Conservation (phyloP, 2,329 filamentous ascomycete species). For the Endoconidiophora laricicola region DNA sequence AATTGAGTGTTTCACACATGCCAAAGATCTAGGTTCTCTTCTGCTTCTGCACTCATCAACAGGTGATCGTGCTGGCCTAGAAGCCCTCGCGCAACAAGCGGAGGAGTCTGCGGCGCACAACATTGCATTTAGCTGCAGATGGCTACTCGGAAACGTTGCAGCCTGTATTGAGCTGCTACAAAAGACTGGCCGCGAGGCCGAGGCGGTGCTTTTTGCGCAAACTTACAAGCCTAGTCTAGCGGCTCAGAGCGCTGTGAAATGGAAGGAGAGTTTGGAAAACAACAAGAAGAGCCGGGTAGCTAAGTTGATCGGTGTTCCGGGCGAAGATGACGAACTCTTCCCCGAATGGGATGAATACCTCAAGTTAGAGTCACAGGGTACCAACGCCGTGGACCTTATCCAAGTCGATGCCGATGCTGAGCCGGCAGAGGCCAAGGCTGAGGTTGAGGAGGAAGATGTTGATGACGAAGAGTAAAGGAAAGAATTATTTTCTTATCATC, state of each 20-base stretch:
- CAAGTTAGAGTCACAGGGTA: conserved; percentile 57
- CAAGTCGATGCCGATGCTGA: conserved; percentile 33
- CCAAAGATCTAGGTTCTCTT: conserved; percentile 78
- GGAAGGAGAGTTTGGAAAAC: conserved; percentile 75
- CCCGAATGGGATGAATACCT: conserved; percentile 93
- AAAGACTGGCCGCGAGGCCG: conserved; percentile 62
- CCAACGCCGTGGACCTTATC: conserved; percentile 17
- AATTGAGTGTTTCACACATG: conserved; percentile 81
- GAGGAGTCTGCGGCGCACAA: conserved; percentile 69
- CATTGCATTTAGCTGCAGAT: conserved; percentile 77
- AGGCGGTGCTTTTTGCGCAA: conserved; percentile 82
- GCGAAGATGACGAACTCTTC: conserved; percentile 74
- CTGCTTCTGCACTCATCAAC: conserved; percentile 80
- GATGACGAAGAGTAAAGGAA: conserved; percentile 2
- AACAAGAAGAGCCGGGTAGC: conserved; percentile 71
- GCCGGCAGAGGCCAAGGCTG: conserved; percentile 16
- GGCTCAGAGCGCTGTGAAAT: conserved; percentile 48
- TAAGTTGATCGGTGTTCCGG: conserved; percentile 67
- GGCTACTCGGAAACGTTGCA: conserved; percentile 70
- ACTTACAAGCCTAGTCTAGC: conserved; percentile 82
- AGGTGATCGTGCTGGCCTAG: conserved; percentile 58
- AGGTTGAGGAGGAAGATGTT: conserved; percentile 12
- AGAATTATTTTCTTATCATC: background rate
- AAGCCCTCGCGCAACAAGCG: conserved; percentile 56
- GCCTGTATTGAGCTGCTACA: conserved; percentile 66